phyloP scores from a whole-genome alignment of 2,329 filamentous ascomycete genomes.

The Colletotrichum liaoningense region DNA sequence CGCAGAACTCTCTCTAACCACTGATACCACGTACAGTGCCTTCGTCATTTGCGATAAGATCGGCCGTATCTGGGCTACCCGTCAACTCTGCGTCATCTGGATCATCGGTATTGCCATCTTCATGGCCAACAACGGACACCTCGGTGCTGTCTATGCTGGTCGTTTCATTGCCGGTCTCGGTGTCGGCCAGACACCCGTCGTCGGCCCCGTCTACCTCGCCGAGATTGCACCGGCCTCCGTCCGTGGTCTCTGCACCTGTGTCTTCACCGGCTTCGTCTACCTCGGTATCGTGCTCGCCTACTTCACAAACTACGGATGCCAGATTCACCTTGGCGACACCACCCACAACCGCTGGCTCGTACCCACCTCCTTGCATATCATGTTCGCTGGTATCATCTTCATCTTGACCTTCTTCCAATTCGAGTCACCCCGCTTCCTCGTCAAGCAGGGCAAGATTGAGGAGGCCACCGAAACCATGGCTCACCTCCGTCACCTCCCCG shows the following conservation, averaged over 20 bases:
- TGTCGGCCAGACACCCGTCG: constrained; percentile 75
- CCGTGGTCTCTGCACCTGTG: constrained; percentile 77
- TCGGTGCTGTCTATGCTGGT: constrained; percentile 71
- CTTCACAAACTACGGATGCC: constrained; percentile 76
- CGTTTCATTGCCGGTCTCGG: constrained; percentile 75
- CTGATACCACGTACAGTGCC: constrained; percentile 52
- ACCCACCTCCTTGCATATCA: constrained; percentile 81
- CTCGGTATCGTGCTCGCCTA: constrained; percentile 83
- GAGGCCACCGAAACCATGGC: constrained; percentile 67
- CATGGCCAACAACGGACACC: constrained; percentile 65
- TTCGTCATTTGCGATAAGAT: constrained; percentile 70
- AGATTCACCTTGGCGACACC: constrained; percentile 60
- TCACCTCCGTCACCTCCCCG: constrained; percentile 68
- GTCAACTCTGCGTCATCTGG: constrained; percentile 68
- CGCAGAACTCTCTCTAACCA: neutral
- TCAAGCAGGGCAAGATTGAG: constrained; percentile 72
- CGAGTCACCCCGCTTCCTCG: constrained; percentile 78
- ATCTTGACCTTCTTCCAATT: constrained; percentile 74
- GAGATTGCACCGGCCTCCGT: constrained; percentile 77
- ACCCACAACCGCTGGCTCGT: constrained; percentile 69
- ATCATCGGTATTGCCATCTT: constrained; percentile 69
- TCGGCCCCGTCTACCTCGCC: constrained; percentile 78
- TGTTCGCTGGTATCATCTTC: constrained; percentile 80
- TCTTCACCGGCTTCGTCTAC: constrained; percentile 70
- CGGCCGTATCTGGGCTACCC: constrained; percentile 72